phyloP scores from a whole-genome alignment of 345 rosid genomes.

The Eucalyptus rudis region DNA sequence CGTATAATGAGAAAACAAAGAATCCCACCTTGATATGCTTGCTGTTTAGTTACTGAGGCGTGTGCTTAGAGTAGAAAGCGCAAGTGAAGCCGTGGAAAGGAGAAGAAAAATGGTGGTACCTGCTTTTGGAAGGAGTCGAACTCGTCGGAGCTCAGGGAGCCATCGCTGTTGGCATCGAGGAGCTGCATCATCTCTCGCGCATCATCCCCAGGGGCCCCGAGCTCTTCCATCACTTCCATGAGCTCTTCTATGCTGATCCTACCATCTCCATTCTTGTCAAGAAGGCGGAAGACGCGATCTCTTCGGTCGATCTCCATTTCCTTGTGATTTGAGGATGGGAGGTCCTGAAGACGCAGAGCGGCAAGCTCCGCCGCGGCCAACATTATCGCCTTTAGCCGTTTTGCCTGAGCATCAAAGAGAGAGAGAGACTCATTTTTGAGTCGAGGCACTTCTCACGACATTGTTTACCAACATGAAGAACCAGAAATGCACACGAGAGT shows the following conservation, averaged over 20 bases:
- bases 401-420: constrained; percentile 29
- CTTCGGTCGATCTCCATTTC: constrained; percentile 35
- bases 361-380: constrained; percentile 96
- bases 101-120: constrained; percentile 10
- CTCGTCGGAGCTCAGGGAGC: constrained; percentile 89
- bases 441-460: neutral
- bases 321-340: constrained; percentile 39
- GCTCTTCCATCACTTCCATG: constrained; percentile 95
- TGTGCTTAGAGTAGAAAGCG: neutral
- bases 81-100: neutral
- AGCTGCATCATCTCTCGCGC: constrained; percentile 92
- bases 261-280: constrained; percentile 93
- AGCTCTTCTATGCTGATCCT: constrained; percentile 90
- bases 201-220: constrained; percentile 89
- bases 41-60: neutral
- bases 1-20: neutral
- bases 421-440: neutral
- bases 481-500: neutral
- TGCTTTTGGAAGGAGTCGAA: constrained; percentile 73
- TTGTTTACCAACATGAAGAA: neutral
- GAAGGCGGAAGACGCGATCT: constrained; percentile 56
- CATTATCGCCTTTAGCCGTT: constrained; percentile 84
- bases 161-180: constrained; percentile 88
- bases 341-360: constrained; percentile 77
- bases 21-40: neutral